A percentile compares a stretch with the other conserved stretches of the same genome.
Evolutionary conservation across 495 filamentous ascomycete species (phyloP).

Genomic region (Podospora australis): DNA sequence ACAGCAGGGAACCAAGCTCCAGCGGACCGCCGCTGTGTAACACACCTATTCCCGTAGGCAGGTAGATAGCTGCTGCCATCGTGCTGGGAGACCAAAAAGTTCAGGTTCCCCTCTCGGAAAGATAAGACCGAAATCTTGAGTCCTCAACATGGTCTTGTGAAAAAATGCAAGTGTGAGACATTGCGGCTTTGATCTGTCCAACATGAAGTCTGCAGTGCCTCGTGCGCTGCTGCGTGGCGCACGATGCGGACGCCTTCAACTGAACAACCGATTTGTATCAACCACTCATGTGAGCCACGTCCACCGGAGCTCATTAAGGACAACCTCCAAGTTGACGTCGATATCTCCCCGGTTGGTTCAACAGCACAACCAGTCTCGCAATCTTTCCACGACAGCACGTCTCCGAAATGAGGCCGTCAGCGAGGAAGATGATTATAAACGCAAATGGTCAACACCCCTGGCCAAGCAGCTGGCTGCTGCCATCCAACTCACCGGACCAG

Average conservation of each 20-base stretch:
- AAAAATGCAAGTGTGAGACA: conserved; percentile 2
- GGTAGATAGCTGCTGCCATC: too few relatives aligned
- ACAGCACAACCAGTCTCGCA: conserved; percentile 1
- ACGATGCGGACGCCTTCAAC: too few relatives aligned
- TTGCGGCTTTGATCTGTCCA: conserved; percentile 1
- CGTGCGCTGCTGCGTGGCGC: conserved; percentile 15
- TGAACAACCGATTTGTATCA: background rate
- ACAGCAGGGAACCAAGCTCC: too few relatives aligned
- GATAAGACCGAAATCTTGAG: background rate
- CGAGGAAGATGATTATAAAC: conserved; percentile 27
- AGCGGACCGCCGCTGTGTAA: too few relatives aligned
- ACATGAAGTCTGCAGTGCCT: conserved; percentile 19
- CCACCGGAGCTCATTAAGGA: background rate
- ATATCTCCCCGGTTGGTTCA: too few relatives aligned
- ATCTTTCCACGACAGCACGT: conserved; percentile 15
- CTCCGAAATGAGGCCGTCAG: conserved; percentile 27
- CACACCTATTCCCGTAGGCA: conserved; percentile 6
- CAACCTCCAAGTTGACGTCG: background rate
- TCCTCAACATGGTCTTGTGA: background rate
- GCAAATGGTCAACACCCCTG: conserved; percentile 80
- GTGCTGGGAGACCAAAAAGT: too few relatives aligned
- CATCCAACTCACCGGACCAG: conserved; percentile 79
- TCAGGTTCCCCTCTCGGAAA: background rate
- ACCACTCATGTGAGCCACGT: conserved; percentile 6
- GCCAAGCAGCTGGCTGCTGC: conserved; percentile 77